Conservation (phyloP, 2,329 filamentous ascomycete genomes). For the Fusarium miscanthi region DNA sequence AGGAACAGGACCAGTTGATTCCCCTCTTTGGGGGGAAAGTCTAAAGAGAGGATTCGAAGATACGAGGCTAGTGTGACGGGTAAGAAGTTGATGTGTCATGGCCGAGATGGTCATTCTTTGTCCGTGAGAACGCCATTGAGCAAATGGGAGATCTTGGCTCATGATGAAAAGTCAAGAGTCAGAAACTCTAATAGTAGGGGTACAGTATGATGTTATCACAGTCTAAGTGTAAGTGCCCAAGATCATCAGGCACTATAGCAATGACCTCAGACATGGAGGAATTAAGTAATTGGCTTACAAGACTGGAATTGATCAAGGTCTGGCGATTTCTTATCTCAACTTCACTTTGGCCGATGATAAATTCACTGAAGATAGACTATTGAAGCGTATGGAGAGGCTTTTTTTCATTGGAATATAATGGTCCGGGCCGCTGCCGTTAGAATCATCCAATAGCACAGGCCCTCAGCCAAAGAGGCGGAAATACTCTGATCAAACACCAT, state of each 20-base stretch:
- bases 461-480: slow-evolving; percentile 5
- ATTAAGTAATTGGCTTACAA: neutral
- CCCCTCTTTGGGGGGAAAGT: neutral
- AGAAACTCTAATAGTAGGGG: slow-evolving; percentile 24
- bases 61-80: slow-evolving; percentile 4
- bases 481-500: slow-evolving; percentile 4
- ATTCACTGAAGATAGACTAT: neutral
- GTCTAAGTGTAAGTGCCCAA: neutral
- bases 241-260: slow-evolving; percentile 35
- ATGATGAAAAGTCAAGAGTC: neutral
- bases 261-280: slow-evolving; percentile 28
- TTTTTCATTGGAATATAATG: slow-evolving; percentile 3
- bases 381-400: neutral
- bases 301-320: slow-evolving; percentile 35
- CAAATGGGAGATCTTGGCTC: slow-evolving; percentile 2
- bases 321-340: neutral
- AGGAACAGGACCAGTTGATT: slow-evolving; percentile 17
- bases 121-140: slow-evolving; percentile 7
- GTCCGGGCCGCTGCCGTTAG: slow-evolving; percentile 30
- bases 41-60: neutral
- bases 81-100: slow-evolving; percentile 26
- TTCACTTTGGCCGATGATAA: neutral
- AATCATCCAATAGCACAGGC: slow-evolving; percentile 14
- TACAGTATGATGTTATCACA: slow-evolving; percentile 16
- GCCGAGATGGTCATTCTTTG: slow-evolving; percentile 15